phyloP scores from a whole-genome alignment of 179 eudicot species.

The Beta macrorhiza region DNA sequence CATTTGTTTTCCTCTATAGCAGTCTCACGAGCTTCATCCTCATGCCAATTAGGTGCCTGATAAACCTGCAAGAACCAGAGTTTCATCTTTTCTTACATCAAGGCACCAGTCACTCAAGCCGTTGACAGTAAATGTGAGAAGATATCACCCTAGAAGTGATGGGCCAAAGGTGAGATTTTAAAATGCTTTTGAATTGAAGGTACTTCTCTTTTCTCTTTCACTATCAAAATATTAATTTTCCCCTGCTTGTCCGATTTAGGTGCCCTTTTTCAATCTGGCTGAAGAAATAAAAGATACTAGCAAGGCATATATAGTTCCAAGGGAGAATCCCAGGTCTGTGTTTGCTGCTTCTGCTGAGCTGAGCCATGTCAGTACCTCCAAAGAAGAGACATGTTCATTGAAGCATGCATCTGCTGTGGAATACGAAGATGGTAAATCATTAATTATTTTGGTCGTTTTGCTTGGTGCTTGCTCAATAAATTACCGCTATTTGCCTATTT shows the following conservation, averaged over 20 bases:
- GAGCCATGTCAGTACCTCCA: slow-evolving; percentile 12
- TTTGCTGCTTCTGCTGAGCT: slow-evolving; percentile 31
- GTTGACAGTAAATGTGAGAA: slow-evolving; percentile 36
- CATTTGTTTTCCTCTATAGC: not conserved
- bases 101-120: slow-evolving; percentile 38
- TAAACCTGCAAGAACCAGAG: slow-evolving; percentile 36
- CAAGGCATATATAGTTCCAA: slow-evolving; percentile 32
- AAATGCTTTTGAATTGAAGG: not conserved
- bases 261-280: slow-evolving; percentile 39
- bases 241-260: slow-evolving; percentile 32
- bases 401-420: slow-evolving; percentile 16
- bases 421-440: slow-evolving; percentile 32
- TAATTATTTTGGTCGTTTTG: not conserved
- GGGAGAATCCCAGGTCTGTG: slow-evolving; percentile 49
- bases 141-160: slow-evolving; percentile 39
- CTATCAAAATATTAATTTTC: not conserved
- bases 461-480: not conserved
- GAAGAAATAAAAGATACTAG: slow-evolving; percentile 26
- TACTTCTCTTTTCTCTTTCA: not conserved
- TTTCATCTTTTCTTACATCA: slow-evolving; percentile 35
- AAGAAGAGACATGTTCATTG: slow-evolving; percentile 24
- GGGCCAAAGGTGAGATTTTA: slow-evolving; percentile 43
- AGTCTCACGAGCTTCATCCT: slow-evolving; percentile 12
- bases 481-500: not conserved
- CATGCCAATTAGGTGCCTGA: slow-evolving; percentile 43